A percentile compares a stretch with the other conserved stretches of the same genome.
These are phyloP conservation scores for Annulohypoxylon moriforme DNA, from an alignment of 495 filamentous ascomycete species.

Conservation along the genomic window DNA sequence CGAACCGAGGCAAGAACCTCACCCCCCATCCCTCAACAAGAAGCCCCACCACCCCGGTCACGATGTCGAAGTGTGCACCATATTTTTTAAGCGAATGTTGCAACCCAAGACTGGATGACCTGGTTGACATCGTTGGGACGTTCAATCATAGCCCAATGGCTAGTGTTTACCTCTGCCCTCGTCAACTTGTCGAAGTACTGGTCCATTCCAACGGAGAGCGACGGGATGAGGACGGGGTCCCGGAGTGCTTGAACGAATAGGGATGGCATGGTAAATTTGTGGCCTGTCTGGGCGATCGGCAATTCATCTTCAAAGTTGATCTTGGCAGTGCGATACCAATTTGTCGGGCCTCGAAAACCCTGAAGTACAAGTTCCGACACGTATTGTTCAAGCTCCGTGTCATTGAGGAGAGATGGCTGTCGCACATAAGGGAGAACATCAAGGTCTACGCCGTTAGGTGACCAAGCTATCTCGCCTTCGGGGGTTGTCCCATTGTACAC, in stretches of 20 bases:
- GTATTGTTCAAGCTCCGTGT: conserved; percentile 76
- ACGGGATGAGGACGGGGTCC: conserved; percentile 18
- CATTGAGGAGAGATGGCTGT: conserved; percentile 60
- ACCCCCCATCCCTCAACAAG: neutral
- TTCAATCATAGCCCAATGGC: conserved; percentile 21
- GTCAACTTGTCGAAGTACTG: conserved; percentile 28
- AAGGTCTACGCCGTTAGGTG: conserved; percentile 8
- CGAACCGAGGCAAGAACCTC: neutral
- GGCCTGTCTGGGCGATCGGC: conserved; percentile 15
- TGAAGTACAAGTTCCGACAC: conserved; percentile 67
- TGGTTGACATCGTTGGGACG: conserved; percentile 15
- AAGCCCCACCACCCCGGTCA: neutral
- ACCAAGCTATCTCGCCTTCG: conserved; percentile 2
- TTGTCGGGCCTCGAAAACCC: conserved; percentile 74
- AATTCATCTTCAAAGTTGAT: conserved; percentile 72
- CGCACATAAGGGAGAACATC: conserved; percentile 3
- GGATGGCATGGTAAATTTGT: conserved; percentile 20
- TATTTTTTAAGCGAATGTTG: conserved; percentile 6
- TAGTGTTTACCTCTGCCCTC: conserved; percentile 14
- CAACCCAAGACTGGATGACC: conserved; percentile 15
- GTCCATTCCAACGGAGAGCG: conserved; percentile 14
- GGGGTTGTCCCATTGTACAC: neutral
- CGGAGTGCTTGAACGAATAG: conserved; percentile 22
- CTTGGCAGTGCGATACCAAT: conserved; percentile 76
- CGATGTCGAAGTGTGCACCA: neutral